A percentile compares a stretch with the other conserved stretches of the same genome.
phyloP scores from a whole-genome alignment of 2,329 filamentous ascomycete species.

The Dactylonectria macrodidyma region DNA sequence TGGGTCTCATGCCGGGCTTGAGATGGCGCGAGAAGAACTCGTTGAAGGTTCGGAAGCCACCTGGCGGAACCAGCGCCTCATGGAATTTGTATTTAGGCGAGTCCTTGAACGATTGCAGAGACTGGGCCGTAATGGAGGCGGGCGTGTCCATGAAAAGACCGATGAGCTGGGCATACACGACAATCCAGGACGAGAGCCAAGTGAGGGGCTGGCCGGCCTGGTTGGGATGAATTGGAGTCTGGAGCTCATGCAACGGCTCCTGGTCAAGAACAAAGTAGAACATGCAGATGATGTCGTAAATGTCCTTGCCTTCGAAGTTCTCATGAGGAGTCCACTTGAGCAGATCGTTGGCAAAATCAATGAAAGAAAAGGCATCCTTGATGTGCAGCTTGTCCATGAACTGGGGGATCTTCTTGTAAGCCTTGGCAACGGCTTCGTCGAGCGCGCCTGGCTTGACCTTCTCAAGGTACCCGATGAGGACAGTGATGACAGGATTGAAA shows the following conservation, averaged over 20 bases:
- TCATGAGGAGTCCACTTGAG: constrained; percentile 57
- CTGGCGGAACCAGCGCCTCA: constrained; percentile 50
- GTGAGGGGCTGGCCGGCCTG: constrained; percentile 49
- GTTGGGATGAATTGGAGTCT: constrained; percentile 48
- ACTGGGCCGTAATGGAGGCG: constrained; percentile 50
- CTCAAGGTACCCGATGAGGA: constrained; percentile 40
- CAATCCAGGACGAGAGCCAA: constrained; percentile 56
- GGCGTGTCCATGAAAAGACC: constrained; percentile 54
- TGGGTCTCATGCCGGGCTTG: constrained; percentile 52
- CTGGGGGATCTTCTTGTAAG: constrained; percentile 35
- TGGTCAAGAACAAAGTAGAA: constrained; percentile 60
- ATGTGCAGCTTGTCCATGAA: constrained; percentile 45
- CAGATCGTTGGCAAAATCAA: constrained; percentile 48
- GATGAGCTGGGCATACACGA: constrained; percentile 54
- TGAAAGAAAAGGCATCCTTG: constrained; percentile 39
- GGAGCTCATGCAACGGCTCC: constrained; percentile 43
- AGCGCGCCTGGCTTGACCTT: constrained; percentile 24
- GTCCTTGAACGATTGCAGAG: constrained; percentile 51
- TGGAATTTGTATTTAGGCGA: constrained; percentile 50
- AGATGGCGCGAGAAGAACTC: constrained; percentile 57
- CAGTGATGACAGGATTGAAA: constrained; percentile 43
- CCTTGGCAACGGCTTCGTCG: constrained; percentile 31
- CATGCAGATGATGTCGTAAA: constrained; percentile 55
- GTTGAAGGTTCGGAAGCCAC: constrained; percentile 57
- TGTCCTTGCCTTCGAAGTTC: constrained; percentile 51